Evolutionary conservation across 1,139 yeast species (phyloP).

Genomic region (Blastobotrys petasosporus): DNA sequence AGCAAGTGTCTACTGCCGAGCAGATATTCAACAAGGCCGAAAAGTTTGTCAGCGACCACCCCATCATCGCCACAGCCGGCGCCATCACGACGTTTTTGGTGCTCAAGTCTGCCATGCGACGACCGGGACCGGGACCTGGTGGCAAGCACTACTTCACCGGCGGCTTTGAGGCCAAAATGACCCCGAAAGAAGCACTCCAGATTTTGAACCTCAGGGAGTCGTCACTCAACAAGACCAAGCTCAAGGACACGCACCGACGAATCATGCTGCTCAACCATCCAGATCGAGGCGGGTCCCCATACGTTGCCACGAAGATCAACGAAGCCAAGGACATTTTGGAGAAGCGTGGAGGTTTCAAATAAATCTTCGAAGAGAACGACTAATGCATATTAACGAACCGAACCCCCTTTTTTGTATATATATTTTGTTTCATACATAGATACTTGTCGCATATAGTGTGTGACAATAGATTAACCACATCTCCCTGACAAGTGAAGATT

Average conservation of each 20-base stretch:
- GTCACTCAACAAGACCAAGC: conserved; percentile 63
- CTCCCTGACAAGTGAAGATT: no score
- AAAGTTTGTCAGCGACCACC: conserved; percentile 47
- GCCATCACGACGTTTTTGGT: conserved; percentile 49
- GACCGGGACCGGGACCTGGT: conserved; percentile 64
- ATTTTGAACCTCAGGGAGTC: conserved; percentile 80
- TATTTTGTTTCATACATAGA: not conserved
- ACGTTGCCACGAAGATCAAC: conserved; percentile 89
- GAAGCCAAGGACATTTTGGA: conserved; percentile 94
- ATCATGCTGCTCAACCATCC: conserved; percentile 96
- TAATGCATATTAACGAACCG: not conserved
- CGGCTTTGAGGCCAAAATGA: conserved; percentile 86
- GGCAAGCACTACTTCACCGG: conserved; percentile 76
- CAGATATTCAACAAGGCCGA: conserved; percentile 49
- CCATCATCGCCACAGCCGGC: conserved; percentile 67
- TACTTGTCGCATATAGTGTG: no score
- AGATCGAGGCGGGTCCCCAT: conserved; percentile 96
- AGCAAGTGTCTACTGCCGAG: conserved; percentile 51
- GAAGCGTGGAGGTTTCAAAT: conserved; percentile 43
- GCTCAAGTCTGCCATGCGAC: conserved; percentile 65
- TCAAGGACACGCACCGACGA: conserved; percentile 88
- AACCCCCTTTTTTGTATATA: not conserved
- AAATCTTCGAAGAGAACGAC: not conserved
- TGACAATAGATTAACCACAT: no score
- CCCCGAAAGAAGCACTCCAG: conserved; percentile 82